Evolutionary conservation across 176 grass and related monocot genomes (phyloP).

Genomic region (Zoysia pacifica): DNA sequence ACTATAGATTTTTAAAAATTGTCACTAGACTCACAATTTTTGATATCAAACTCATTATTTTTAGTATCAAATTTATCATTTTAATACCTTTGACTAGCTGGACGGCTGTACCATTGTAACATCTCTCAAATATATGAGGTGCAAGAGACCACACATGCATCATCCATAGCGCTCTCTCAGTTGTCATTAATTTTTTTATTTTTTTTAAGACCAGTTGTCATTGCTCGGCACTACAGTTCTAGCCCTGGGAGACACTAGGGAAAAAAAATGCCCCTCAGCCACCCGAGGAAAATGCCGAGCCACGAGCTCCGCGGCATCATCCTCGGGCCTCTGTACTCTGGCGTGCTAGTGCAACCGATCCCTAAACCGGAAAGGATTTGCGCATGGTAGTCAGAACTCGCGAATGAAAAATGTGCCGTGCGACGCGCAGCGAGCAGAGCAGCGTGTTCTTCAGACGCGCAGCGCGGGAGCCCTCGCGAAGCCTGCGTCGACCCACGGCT

Average conservation of each 20-base stretch:
- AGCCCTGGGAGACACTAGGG: constrained; percentile 40
- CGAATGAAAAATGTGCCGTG: neutral
- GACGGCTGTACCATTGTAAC: too few species aligned
- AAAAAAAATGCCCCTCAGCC: neutral
- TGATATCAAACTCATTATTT: too few species aligned
- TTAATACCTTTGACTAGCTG: too few species aligned
- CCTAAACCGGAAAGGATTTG: constrained; percentile 6
- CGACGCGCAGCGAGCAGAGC: neutral
- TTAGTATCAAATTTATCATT: too few species aligned
- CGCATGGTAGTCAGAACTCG: neutral
- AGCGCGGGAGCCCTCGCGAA: constrained; percentile 39
- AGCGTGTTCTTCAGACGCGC: constrained; percentile 38
- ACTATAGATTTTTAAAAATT: too few species aligned
- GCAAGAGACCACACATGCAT: constrained; percentile 4
- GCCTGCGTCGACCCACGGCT: constrained; percentile 38
- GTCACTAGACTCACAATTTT: too few species aligned
- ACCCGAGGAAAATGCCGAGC: neutral
- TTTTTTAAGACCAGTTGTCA: neutral
- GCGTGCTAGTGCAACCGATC: constrained; percentile 27
- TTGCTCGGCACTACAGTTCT: constrained; percentile 45
- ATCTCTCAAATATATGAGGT: neutral
- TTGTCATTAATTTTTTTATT: neutral
- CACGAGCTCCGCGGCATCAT: neutral
- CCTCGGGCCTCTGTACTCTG: neutral
- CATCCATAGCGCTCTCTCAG: neutral